Evolutionary conservation across 345 rosid species (phyloP).

Genomic region (Melastoma malabathricum): DNA sequence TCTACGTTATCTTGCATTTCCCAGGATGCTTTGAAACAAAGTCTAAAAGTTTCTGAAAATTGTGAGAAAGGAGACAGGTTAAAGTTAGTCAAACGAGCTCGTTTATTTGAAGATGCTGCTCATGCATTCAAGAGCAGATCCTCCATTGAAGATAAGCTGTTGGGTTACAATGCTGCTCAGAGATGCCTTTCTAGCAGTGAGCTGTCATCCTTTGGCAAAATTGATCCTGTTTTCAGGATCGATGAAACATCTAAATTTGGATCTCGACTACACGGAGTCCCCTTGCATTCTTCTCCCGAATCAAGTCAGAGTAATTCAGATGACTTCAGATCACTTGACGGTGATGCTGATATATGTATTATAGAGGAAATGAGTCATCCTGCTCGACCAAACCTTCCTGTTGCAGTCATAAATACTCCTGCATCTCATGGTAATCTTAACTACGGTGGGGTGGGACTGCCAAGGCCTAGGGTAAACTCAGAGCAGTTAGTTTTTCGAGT

Average conservation of each 20-base stretch:
- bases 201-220: constrained; percentile 17
- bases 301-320: constrained; percentile 56
- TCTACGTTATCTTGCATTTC: constrained; percentile 16
- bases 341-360: constrained; percentile 64
- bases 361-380: constrained; percentile 65
- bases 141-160: constrained; percentile 6
- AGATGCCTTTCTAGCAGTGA: constrained; percentile 17
- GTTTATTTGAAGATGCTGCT: constrained; percentile 12
- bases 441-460: constrained; percentile 24
- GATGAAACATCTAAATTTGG: constrained; percentile 24
- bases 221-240: constrained; percentile 13
- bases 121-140: constrained; percentile 13
- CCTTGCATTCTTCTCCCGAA: constrained; percentile 39
- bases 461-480: constrained; percentile 29
- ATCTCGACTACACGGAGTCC: constrained; percentile 20
- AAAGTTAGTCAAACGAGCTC: constrained; percentile 17
- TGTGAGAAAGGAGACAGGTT: constrained; percentile 14
- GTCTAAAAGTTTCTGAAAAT: constrained; percentile 8
- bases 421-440: constrained; percentile 15
- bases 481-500: constrained; percentile 45
- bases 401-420: constrained; percentile 13
- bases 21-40: constrained; percentile 10
- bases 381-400: constrained; percentile 21
- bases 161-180: constrained; percentile 22
- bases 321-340: constrained; percentile 46